Evolutionary conservation across 345 rosid species (phyloP).

Genomic region (Clarkia xantiana): DNA sequence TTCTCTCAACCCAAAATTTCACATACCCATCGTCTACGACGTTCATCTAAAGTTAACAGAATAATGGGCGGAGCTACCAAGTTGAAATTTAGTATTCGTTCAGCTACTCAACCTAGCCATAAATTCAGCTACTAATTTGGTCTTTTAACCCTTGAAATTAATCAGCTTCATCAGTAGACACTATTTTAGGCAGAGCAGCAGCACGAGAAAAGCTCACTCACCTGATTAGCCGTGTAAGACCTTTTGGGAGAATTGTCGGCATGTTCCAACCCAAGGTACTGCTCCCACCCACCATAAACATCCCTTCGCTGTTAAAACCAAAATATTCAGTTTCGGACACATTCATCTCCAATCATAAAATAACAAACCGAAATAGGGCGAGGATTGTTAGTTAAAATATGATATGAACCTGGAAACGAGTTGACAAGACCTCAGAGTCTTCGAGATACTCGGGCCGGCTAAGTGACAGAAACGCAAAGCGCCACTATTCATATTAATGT

Average conservation of each 20-base stretch:
- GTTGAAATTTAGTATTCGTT: too few species aligned
- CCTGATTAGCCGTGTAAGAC: conserved; percentile 71
- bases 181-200: background rate
- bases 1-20: too few species aligned
- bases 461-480: conserved; percentile 75
- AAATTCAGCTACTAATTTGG: too few species aligned
- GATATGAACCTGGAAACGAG: conserved; percentile 60
- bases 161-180: background rate
- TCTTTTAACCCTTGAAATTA: too few species aligned
- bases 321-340: background rate
- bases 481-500: conserved; percentile 52
- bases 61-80: too few species aligned
- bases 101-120: too few species aligned
- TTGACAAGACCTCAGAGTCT: conserved; percentile 61
- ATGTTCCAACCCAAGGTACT: conserved; percentile 89
- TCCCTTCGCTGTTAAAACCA: conserved; percentile 33
- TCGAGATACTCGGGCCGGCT: conserved; percentile 84
- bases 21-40: too few species aligned
- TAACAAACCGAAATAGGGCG: background rate
- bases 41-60: too few species aligned
- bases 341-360: background rate
- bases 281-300: conserved; percentile 65
- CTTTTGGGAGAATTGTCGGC: conserved; percentile 70
- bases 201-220: conserved; percentile 6
- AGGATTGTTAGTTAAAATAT: background rate